phyloP scores from a whole-genome alignment of 306 rosid species.

The Quercus mongolica region DNA sequence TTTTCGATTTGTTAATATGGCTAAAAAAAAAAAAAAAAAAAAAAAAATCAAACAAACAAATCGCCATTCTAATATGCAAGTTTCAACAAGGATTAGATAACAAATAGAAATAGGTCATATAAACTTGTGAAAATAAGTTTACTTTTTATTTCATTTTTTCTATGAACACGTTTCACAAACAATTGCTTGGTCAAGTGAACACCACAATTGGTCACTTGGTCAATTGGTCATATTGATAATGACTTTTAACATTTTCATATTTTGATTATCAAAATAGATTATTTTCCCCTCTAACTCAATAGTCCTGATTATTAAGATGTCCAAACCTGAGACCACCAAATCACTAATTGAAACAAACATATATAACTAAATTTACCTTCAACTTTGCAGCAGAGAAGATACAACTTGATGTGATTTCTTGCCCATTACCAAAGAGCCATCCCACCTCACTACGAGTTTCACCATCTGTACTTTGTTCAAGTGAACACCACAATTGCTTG shows the following conservation, averaged over 20 bases:
- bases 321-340: neutral
- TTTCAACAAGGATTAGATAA: too few relatives aligned
- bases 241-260: neutral
- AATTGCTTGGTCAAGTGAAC: too few relatives aligned
- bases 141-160: neutral
- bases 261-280: neutral
- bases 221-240: too few relatives aligned
- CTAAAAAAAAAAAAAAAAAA: too few relatives aligned
- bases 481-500: constrained; percentile 84
- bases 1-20: neutral
- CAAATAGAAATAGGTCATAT: too few relatives aligned
- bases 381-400: constrained; percentile 58
- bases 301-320: neutral
- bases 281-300: too few relatives aligned
- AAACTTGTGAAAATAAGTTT: neutral
- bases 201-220: too few relatives aligned
- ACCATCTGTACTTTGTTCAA: constrained; percentile 50
- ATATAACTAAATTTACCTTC: constrained; percentile 57
- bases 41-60: too few relatives aligned
- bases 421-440: constrained; percentile 74
- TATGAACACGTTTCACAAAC: neutral
- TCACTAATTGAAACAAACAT: neutral
- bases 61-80: neutral
- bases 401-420: constrained; percentile 74
- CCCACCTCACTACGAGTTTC: constrained; percentile 72